Evolutionary conservation across 2,329 filamentous ascomycete species (phyloP).

Genomic region (Alternaria ethzedia): DNA sequence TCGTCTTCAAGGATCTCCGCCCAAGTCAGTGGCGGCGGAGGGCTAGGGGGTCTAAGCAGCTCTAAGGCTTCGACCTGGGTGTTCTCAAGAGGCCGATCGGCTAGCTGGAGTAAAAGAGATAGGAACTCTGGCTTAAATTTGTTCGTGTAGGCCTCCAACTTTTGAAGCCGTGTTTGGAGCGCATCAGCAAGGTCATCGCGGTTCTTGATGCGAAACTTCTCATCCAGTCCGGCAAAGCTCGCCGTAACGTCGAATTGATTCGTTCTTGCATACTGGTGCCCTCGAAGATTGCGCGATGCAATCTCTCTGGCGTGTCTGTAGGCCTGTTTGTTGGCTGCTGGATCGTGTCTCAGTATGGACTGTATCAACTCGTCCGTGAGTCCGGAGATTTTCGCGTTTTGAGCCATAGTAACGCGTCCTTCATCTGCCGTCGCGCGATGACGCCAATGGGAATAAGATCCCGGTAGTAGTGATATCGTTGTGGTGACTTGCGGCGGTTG

Average conservation of each 20-base stretch:
- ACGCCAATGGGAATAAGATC: background rate
- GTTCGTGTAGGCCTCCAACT: constrained; percentile 61
- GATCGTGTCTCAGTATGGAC: constrained; percentile 62
- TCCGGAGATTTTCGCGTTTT: constrained; percentile 67
- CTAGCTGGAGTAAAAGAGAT: constrained; percentile 78
- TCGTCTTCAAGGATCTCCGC: constrained; percentile 79
- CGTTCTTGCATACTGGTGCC: constrained; percentile 52
- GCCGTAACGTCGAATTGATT: constrained; percentile 58
- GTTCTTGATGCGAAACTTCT: constrained; percentile 82
- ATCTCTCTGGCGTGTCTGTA: constrained; percentile 49
- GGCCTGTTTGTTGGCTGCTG: constrained; percentile 38
- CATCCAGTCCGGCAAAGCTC: constrained; percentile 65
- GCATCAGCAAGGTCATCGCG: constrained; percentile 80
- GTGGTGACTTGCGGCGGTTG: constrained; percentile 9
- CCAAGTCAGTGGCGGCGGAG: constrained; percentile 70
- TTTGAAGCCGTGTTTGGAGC: constrained; percentile 63
- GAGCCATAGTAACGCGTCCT: constrained; percentile 65
- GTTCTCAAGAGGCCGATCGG: constrained; percentile 77
- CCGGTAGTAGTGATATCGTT: background rate
- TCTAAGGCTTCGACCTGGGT: constrained; percentile 70
- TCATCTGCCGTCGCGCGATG: background rate
- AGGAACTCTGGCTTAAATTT: constrained; percentile 82
- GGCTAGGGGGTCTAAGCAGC: constrained; percentile 56
- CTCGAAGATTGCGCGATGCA: constrained; percentile 48
- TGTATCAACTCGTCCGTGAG: constrained; percentile 75